phyloP scores from a whole-genome alignment of 106 monocot genomes.

The Dactylorhiza incarnata region DNA sequence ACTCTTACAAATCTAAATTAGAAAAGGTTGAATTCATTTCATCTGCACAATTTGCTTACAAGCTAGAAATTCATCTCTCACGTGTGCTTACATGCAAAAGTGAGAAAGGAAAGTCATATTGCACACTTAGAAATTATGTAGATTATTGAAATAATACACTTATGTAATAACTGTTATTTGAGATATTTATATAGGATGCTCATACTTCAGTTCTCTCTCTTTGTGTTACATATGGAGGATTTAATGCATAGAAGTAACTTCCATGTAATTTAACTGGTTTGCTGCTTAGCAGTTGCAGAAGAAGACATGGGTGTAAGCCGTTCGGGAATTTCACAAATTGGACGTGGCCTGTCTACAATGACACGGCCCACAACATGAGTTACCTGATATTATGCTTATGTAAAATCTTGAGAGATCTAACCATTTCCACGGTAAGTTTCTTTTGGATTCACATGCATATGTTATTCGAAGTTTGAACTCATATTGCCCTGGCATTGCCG shows the following conservation, averaged over 20 bases:
- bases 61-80: not conserved
- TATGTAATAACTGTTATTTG: not conserved
- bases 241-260: not conserved
- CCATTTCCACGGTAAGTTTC: not conserved
- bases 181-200: not conserved
- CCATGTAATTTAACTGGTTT: not conserved
- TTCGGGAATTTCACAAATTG: conserved; percentile 42
- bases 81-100: not conserved
- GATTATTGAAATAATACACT: not conserved
- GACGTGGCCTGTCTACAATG: conserved; percentile 89
- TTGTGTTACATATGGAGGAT: not conserved
- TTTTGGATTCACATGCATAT: not conserved
- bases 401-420: not conserved
- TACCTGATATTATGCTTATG: not conserved
- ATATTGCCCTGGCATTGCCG: not conserved
- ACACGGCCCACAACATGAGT: conserved; percentile 82
- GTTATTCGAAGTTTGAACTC: not conserved
- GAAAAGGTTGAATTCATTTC: not conserved
- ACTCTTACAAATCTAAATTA: no score
- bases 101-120: not conserved
- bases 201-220: not conserved
- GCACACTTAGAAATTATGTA: not conserved
- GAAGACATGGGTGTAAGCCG: conserved; percentile 46
- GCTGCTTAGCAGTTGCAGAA: conserved; percentile 21
- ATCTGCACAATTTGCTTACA: not conserved